Evolutionary conservation across 331 rosid species (phyloP), one percentile per base, ranked within the genome.

Genomic region (Malus hybrid): DNA sequence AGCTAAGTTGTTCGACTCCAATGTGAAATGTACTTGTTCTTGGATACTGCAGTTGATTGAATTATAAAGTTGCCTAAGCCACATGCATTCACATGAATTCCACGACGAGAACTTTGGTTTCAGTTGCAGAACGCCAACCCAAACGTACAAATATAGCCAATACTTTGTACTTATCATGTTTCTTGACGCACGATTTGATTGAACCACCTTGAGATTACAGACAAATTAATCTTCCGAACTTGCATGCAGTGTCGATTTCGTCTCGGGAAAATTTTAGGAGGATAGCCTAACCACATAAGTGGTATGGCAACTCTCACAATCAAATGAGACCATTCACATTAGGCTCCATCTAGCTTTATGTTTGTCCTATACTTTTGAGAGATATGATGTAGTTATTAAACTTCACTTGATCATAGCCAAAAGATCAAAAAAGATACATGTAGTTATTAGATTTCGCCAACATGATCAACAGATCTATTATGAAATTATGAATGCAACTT

Each of bases 41-140:
- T 61, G 18, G 18, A 61, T 61, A 39, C 4, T 27, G 55, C 55
- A 48, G 19, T 48, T 2, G 55, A 50, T 5, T 24, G 24, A 24
- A 24, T 24, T 50, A 7, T 50, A 50, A 50, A 50, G 56, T 50
- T 50, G n/a, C 24, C 22, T 4, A 32, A 64, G 24, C 7, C 68
- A 64, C 68, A 64, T 64, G 68, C 44, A 16, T 11, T 18, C 70
- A 34, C 50, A 34, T 66, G 70, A 66, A 32, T n/a, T 16, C 69
- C 44, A 28, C n/a, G 34, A 62, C 10, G 9, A 10, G 2, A 19
- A 7, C 6, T 34, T 57, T 20, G 29, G 18, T 34, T 5, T 19
- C 3, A 19, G 28, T 66, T 66, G 18, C 29, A n/a, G 12, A 18
- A 65, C 14, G 15, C 46, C 10, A 18, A 13, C 36, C 3, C 34